Conservation (phyloP, 305 asterid species). For the Nicotiana rustica region DNA sequence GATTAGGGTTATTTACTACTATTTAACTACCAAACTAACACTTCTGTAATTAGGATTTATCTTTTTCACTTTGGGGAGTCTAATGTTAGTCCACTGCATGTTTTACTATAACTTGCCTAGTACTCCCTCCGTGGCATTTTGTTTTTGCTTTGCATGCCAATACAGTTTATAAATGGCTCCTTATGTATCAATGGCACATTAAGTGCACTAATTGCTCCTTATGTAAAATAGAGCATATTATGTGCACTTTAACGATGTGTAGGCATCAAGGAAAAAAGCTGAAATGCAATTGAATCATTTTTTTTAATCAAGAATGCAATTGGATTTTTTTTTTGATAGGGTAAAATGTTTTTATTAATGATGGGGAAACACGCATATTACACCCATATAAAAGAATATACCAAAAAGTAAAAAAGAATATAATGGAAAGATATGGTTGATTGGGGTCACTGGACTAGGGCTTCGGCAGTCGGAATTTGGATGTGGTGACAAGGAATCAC, state of each 20-base stretch:
- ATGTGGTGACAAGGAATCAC: not conserved
- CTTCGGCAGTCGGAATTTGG: not conserved
- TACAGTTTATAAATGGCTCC: too few relatives aligned
- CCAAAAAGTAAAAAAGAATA: not conserved
- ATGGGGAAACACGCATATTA: not conserved
- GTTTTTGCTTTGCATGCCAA: too few relatives aligned
- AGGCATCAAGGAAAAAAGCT: not conserved
- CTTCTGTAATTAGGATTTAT: not conserved
- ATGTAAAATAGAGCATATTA: not conserved
- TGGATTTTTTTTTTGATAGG: not conserved
- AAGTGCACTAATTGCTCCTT: not conserved
- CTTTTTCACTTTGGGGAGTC: not conserved
- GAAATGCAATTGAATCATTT: not conserved
- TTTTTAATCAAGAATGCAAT: too few relatives aligned
- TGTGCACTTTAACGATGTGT: not conserved
- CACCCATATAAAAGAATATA: not conserved
- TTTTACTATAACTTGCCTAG: too few relatives aligned
- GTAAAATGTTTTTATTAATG: not conserved
- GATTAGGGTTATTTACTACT: too few relatives aligned
- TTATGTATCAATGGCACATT: too few relatives aligned
- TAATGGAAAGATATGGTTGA: not conserved
- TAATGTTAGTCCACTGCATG: not conserved
- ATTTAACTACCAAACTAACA: too few relatives aligned
- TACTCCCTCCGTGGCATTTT: not conserved
- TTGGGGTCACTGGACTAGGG: not conserved